A percentile compares a stretch with the other conserved stretches of the same genome.
Evolutionary conservation across 2,329 filamentous ascomycete species (phyloP).

Genomic region (Pseudocercospora eumusae): DNA sequence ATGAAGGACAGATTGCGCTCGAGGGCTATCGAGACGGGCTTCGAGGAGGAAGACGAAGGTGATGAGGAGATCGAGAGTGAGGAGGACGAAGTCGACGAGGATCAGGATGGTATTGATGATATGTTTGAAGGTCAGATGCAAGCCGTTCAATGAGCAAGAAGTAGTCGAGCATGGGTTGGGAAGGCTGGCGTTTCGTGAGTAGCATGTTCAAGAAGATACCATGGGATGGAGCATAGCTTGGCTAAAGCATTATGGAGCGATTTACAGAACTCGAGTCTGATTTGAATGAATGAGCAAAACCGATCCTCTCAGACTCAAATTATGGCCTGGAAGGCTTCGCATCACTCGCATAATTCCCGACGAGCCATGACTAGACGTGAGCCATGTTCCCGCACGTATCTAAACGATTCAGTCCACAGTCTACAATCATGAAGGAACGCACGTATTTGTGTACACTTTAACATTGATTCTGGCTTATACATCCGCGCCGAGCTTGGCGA

Average conservation of each 20-base stretch:
- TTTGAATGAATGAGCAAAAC: background rate
- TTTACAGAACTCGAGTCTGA: background rate
- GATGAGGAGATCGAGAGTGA: conserved; percentile 62
- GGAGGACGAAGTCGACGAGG: conserved; percentile 61
- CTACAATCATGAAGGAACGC: background rate
- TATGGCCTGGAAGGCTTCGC: background rate
- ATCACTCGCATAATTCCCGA: background rate
- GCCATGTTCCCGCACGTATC: background rate
- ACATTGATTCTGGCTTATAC: conserved; percentile 17
- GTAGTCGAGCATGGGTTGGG: background rate
- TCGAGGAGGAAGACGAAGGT: conserved; percentile 67
- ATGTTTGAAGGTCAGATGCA: conserved; percentile 42
- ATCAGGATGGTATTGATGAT: conserved; percentile 53
- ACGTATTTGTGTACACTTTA: background rate
- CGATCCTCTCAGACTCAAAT: background rate
- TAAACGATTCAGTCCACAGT: background rate
- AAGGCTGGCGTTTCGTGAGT: background rate
- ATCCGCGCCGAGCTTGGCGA: conserved; percentile 48
- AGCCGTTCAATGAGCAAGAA: conserved; percentile 19
- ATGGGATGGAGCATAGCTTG: background rate
- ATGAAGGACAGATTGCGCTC: conserved; percentile 77
- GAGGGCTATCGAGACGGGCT: conserved; percentile 71
- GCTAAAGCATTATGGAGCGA: background rate
- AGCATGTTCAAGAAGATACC: background rate
- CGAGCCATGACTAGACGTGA: background rate